Evolutionary conservation across 768 basidiomycete species (phyloP), one percentile per base, ranked within the genome.

Genomic region (Suillus plorans): DNA sequence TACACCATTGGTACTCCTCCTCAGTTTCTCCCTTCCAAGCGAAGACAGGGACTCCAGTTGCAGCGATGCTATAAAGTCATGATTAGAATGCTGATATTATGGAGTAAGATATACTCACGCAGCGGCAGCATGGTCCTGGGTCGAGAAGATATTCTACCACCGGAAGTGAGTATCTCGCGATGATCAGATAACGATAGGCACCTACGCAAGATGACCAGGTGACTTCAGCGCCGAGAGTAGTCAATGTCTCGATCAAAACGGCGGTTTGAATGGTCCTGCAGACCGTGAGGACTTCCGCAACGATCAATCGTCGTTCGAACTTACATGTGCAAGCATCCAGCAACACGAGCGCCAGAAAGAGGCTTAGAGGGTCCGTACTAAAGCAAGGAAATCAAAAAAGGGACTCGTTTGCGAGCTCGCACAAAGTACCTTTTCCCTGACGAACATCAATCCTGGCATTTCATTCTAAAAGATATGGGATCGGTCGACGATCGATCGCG

Each of bases 1-100:
- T 94, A 78, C 96, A 99, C 97, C 97, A 99, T 69, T 80, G 74
- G 81, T 98, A 99, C 77, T 99, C 97, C 79, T 98, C 97, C 76
- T 99, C 97, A 55, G 96, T 96, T 84, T 99, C 97, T 63, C 97
- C 97, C 83, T 99, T 99, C 97, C 97, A 99, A 49, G 97, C 97
- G 74, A 89, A 99, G 73, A 99, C 97, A 69, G 97, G 97, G 63
- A 99, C 93, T 70, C 97, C 97, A 65, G 97, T 99, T 20, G 95
- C 97, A 69, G 97, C 97, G 69, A 98, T 98, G 69, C 92, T 94
- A 71, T 25, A 63, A 13, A 66, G 18, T 5, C 36, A 3, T 42
- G 16, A 8, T 60, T 70, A 45, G 68, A 25, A 50, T 56, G 63
- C 31, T 14, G 42, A 55, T 53, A 44, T 4, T 28, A 58, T 1